Percentiles rank a stretch among this genome's conserved stretches.
Conservation (phyloP, 2,329 filamentous ascomycete genomes). For the Pseudocercospora fuligena region DNA sequence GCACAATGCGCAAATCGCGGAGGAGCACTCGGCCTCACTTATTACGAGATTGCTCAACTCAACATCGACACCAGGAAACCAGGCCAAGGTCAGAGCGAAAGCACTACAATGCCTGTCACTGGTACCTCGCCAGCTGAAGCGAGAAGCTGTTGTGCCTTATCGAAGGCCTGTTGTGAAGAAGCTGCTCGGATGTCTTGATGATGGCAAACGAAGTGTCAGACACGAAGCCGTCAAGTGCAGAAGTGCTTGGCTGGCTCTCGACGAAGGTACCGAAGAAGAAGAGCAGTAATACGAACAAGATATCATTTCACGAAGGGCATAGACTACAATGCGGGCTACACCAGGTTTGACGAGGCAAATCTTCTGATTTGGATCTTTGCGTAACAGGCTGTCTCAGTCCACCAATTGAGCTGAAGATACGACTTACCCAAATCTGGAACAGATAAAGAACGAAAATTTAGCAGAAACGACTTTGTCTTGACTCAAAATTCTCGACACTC, state of each 20-base stretch:
- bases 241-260: constrained; percentile 64
- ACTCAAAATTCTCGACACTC: too few relatives aligned
- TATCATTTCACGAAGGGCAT: neutral
- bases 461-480: too few relatives aligned
- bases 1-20: constrained; percentile 59
- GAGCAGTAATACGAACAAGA: constrained; percentile 23
- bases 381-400: too few relatives aligned
- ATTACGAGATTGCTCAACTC: constrained; percentile 61
- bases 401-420: too few relatives aligned
- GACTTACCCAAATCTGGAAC: too few relatives aligned
- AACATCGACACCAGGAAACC: constrained; percentile 35
- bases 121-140: constrained; percentile 54
- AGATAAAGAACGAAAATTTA: too few relatives aligned
- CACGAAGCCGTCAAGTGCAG: constrained; percentile 66
- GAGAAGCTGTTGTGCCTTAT: constrained; percentile 60
- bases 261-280: constrained; percentile 62
- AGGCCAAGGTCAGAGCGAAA: constrained; percentile 51
- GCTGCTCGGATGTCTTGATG: constrained; percentile 62
- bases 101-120: constrained; percentile 55
- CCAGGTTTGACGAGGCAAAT: neutral
- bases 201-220: constrained; percentile 65
- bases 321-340: neutral
- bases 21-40: constrained; percentile 62
- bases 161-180: constrained; percentile 62
- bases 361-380: too few relatives aligned